Base-by-base conservation (phyloP, 1,284 basidiomycete species). In the Phylloboletellus chloephorus region DNA sequence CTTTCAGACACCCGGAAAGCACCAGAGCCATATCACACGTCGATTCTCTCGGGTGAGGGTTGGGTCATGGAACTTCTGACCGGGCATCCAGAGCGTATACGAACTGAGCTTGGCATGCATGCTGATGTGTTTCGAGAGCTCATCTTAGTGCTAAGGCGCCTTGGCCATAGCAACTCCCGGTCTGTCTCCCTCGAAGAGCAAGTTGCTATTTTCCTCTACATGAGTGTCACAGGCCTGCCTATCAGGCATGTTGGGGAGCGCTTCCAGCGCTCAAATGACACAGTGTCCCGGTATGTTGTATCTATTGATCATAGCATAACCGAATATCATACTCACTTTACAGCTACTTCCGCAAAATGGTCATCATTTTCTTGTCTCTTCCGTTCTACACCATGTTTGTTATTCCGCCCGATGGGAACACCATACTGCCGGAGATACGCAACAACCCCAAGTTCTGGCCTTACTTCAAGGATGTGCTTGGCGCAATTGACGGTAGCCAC, bases 171-270 rank as follows among this genome's bases (percentile, higher is more conserved):
- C 7, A 15, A 32, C 11, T 37, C 22, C 8, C 7, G 23, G 4
- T 9, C 12, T 20, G 31, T 51, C 9, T 28, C 19, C n/a, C 33
- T 45, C 2, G 32, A 44, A 21, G 49, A 52, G 25, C 39, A 50
- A 21, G 19, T 56, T 12, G 52, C 48, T 2, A 53, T 57, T 15
- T 55, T 53, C 25, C 44, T 52, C 4, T 52, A 53, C 37, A 37
- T 28, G 5, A 37, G 30, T 11, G 37, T 47, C 7, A 52, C 49
- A n/a, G 47, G 45, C 13, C 23, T 46, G 4, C 35, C 47, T 0
- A 25, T 37, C 13, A 11, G 19, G 3, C 41, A 50, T 21, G 28
- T 48, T 25, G 37, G 41, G 12, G 53, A 57, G 28, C 23, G 16
- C 12, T 58, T 52, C 31, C 53, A 57, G 31, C 5, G 40, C 10